Conservation (phyloP, 257 asterid species). For the Petrea volubilis region DNA sequence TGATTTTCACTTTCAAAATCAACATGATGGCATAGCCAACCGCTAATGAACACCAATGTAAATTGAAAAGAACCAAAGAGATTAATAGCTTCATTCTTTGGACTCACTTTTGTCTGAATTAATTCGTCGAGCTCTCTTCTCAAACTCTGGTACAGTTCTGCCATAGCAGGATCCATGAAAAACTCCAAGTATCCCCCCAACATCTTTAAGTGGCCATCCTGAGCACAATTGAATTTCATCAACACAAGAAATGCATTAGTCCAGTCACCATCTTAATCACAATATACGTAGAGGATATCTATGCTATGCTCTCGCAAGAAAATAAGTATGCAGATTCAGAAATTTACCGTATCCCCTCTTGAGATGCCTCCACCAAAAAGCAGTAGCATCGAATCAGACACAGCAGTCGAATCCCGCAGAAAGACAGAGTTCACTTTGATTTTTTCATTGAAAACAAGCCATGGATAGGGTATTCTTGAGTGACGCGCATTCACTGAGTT, state of each 20-base stretch:
- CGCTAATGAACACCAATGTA: neutral
- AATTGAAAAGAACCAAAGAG: neutral
- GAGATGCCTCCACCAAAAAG: constrained; percentile 87
- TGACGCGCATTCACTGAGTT: constrained; percentile 83
- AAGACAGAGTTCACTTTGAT: constrained; percentile 86
- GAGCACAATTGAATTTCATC: constrained; percentile 30
- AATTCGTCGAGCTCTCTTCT: constrained; percentile 77
- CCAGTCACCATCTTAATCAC: constrained; percentile 4
- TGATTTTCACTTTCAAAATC: neutral
- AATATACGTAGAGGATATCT: neutral
- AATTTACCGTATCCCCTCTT: constrained; percentile 59
- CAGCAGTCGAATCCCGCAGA: constrained; percentile 92
- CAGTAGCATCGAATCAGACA: constrained; percentile 85
- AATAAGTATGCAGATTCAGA: constrained; percentile 17
- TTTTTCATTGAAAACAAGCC: constrained; percentile 94
- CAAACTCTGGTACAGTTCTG: constrained; percentile 68
- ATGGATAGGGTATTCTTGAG: constrained; percentile 78
- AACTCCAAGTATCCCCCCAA: constrained; percentile 90
- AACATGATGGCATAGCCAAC: constrained; percentile 10
- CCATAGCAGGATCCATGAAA: constrained; percentile 67
- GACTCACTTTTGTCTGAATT: constrained; percentile 74
- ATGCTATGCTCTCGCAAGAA: neutral
- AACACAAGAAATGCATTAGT: constrained; percentile 6
- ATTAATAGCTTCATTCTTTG: constrained; percentile 10
- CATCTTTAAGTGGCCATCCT: constrained; percentile 94